Evolutionary conservation across 2,329 filamentous ascomycete genomes (phyloP), one percentile per base, ranked within the genome.

Genomic region (Ilyonectria robusta): DNA sequence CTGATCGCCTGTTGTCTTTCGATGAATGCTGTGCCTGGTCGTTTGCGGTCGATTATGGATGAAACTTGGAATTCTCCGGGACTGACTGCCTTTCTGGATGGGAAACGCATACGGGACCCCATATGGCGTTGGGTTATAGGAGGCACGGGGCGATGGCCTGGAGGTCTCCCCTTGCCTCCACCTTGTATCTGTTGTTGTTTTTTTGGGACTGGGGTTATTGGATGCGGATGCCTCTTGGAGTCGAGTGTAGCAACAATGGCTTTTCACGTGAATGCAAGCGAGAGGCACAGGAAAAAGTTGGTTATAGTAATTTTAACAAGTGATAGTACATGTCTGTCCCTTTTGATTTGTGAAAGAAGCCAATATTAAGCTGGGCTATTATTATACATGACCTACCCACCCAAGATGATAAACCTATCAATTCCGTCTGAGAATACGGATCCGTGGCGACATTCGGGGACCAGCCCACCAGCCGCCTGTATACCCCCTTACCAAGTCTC

Each of bases 381-480:
- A 51, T 53, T 35, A 23, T 8, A 23, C n/a, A 23, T 9, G 5
- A n/a, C 3, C 10, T 35, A 11, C 11, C 29, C 9, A 44, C 57
- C 35, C 68, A 63, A 15, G 42, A 57, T 11, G 26, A 55, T 15
- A 72, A 69, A 60, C 74, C 75, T 21, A 75, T 59, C 78, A 77
- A 33, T 56, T 35, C 46, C 66, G 72, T 68, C 79, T 84, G 76
- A 90, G 74, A 19, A 91, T 82, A 70, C 84, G 79, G 48, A 91
- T 84, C 58, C 83, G 81, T 6, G 88, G 87, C 68, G 83, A 83
- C 87, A 91, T 90, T 70, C 84, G 83, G 26, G 89, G 89, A 0
- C 90, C 90, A 70, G 88, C 70, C 89, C 90, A 92, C 87, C 88
- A 91, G 0, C 90, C 90, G 2, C 88, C 85, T 0, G 88, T 90